Base-by-base conservation (phyloP, 75 land plant species). In the Gnetum montanum region DNA sequence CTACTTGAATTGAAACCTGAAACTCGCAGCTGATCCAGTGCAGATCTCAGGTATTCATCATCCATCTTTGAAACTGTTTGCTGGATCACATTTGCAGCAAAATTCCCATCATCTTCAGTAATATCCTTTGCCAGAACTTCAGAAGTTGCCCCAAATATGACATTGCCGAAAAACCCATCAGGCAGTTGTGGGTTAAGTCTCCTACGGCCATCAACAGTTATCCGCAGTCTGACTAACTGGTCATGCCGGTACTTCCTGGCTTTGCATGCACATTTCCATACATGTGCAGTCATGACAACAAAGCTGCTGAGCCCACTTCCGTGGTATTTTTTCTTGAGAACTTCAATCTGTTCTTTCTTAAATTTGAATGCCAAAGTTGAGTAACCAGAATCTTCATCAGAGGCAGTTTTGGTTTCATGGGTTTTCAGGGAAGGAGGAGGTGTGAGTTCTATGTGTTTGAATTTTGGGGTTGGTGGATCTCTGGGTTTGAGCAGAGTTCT, bases 401-500 rank as follows among this genome's bases (percentile, higher is more conserved):
- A n/a, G n/a, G n/a, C n/a, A n/a, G n/a, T n/a, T n/a, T n/a, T n/a
- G n/a, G n/a, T n/a, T n/a, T n/a, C n/a, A n/a, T n/a, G n/a, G n/a
- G n/a, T n/a, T n/a, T n/a, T n/a, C n/a, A n/a, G n/a, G n/a, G n/a
- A n/a, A n/a, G n/a, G n/a, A n/a, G n/a, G n/a, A n/a, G n/a, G 72
- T 15, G 59, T 57, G 66, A 83, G 87, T 65, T 91, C 97, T 6
- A 48, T 62, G 69, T 91, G 97, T 11, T 76, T 60, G 63, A 51
- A 70, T 10, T 79, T 73, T 13, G 76, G 62, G 36, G 51, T 31
- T 0, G 84, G 88, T 0, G 88, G 88, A 34, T 3, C 20, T 0
- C 94, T 57, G 10, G 80, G 51, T 22, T 59, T 55, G 25, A 91
- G 74, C 3, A 78, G 38, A 19, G 57, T 37, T 4, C 97, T 49